Percentiles rank a stretch among this genome's conserved stretches.
Conservation (phyloP, 176 grass and related monocot species). For the Musa troglodytarum region DNA sequence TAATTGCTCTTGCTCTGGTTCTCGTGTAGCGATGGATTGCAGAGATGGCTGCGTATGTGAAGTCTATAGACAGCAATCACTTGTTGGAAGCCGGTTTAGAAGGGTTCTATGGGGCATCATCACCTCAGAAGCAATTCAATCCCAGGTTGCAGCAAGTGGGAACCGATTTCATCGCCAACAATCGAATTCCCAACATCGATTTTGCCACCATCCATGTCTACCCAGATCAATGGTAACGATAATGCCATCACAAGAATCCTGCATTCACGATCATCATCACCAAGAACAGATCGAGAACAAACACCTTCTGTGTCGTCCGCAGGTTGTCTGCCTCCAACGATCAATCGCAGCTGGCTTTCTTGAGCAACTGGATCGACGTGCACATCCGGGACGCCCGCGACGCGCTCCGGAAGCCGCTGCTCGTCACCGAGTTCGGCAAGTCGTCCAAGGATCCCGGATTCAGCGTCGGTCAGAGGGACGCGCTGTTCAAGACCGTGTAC, state of each 20-base stretch:
- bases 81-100: constrained; percentile 81
- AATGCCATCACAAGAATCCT: neutral
- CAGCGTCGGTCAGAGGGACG: constrained; percentile 44
- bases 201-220: constrained; percentile 90
- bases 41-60: constrained; percentile 80
- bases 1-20: neutral
- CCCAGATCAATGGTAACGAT: constrained; percentile 76
- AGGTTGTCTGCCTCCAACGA: constrained; percentile 45
- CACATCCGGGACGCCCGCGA: constrained; percentile 51
- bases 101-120: constrained; percentile 71
- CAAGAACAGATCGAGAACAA: neutral
- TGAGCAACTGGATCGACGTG: constrained; percentile 51
- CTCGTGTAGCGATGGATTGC: constrained; percentile 56
- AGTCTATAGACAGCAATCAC: constrained; percentile 81
- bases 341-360: constrained; percentile 42
- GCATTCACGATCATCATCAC: neutral
- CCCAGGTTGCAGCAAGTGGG: constrained; percentile 46
- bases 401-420: constrained; percentile 57
- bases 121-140: constrained; percentile 28
- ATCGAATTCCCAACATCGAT: constrained; percentile 56
- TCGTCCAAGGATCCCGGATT: constrained; percentile 62
- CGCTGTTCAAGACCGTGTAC: constrained; percentile 48
- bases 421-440: constrained; percentile 82
- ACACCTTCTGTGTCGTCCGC: neutral
- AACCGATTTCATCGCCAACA: constrained; percentile 92